A percentile compares a stretch with the other conserved stretches of the same genome.
Evolutionary conservation across 116 monocot genomes (phyloP).

Genomic region (Cymodocea nodosa): DNA sequence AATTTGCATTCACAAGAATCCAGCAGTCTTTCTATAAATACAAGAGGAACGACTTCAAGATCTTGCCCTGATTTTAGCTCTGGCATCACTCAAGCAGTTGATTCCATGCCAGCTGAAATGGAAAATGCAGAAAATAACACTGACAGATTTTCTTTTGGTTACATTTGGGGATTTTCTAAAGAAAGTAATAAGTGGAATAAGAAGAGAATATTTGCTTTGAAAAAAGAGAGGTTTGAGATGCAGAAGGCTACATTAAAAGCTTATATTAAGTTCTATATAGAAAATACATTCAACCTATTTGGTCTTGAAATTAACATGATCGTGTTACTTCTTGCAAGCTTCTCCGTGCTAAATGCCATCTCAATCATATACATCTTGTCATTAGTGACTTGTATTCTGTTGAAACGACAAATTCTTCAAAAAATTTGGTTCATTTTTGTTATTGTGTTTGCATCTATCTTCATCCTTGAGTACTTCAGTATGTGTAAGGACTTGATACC

Average conservation of each 20-base stretch:
- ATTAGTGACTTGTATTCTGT: constrained; percentile 62
- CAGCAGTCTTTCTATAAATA: constrained; percentile 16
- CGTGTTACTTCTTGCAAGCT: constrained; percentile 81
- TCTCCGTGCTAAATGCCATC: constrained; percentile 67
- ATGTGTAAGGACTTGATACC: constrained; percentile 73
- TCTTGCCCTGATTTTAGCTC: constrained; percentile 29
- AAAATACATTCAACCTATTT: constrained; percentile 72
- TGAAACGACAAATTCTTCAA: constrained; percentile 51
- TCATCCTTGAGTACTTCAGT: constrained; percentile 76
- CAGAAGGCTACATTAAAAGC: constrained; percentile 67
- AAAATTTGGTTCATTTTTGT: constrained; percentile 82
- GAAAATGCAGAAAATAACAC: constrained; percentile 19
- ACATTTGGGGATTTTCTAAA: constrained; percentile 78
- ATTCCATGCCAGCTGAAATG: constrained; percentile 12
- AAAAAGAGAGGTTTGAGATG: constrained; percentile 76
- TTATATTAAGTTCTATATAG: constrained; percentile 77
- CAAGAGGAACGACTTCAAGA: constrained; percentile 11
- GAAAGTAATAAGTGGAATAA: constrained; percentile 96
- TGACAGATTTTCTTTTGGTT: constrained; percentile 45
- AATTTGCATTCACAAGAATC: constrained; percentile 17
- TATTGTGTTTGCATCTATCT: constrained; percentile 64
- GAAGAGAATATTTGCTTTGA: constrained; percentile 53
- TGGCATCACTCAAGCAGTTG: constrained; percentile 13
- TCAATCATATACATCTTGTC: constrained; percentile 77
- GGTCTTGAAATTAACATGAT: constrained; percentile 96